phyloP scores from a whole-genome alignment of 2,329 filamentous ascomycete genomes.

The Talaromyces islandicus region DNA sequence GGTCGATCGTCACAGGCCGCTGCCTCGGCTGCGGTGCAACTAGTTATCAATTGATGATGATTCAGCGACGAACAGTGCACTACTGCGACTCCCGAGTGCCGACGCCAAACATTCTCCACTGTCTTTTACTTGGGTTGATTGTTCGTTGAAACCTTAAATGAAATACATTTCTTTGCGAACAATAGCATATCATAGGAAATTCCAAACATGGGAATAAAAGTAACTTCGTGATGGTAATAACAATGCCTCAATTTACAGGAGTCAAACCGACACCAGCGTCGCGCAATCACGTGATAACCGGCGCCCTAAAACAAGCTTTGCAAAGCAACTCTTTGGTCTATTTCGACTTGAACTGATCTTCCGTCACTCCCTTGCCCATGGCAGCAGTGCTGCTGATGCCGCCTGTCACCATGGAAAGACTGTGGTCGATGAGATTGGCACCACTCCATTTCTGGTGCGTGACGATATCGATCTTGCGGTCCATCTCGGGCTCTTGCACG shows the following conservation, averaged over 20 bases:
- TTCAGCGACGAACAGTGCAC: background rate
- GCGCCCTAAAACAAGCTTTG: slow-evolving; percentile 1
- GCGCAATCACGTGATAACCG: slow-evolving; percentile 2
- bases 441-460: slow-evolving; percentile 99
- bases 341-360: slow-evolving; percentile 77
- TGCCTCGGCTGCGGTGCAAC: too few species aligned
- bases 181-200: background rate
- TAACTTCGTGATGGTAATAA: background rate
- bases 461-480: slow-evolving; percentile 81
- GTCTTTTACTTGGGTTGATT: background rate
- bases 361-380: slow-evolving; percentile 96
- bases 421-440: slow-evolving; percentile 87
- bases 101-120: background rate
- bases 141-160: background rate
- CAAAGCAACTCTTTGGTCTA: background rate
- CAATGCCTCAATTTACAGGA: background rate
- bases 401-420: slow-evolving; percentile 95
- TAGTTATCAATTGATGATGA: background rate
- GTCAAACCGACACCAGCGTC: too few species aligned
- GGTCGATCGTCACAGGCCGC: background rate
- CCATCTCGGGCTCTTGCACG: slow-evolving; percentile 97
- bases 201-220: background rate
- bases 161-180: background rate
- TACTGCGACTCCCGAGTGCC: background rate
- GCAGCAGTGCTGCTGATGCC: slow-evolving; percentile 87